These are phyloP conservation scores for Calonectria pseudoreteaudii DNA, from an alignment of 2,329 filamentous ascomycete species.

Conservation along the genomic window DNA sequence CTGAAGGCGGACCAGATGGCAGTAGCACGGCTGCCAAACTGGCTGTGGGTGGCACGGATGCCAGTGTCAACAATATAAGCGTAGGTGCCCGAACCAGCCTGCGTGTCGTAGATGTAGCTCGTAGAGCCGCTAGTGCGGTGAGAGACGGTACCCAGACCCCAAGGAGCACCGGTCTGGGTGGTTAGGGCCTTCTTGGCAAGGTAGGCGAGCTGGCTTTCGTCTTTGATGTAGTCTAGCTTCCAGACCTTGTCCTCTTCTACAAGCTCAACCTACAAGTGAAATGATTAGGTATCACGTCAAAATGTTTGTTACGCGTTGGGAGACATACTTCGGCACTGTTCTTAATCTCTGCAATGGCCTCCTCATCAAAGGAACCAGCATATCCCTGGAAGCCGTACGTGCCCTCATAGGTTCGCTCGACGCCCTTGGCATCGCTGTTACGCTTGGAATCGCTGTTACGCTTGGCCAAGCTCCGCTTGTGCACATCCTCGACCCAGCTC, in stretches of 20 bases:
- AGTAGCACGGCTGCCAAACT: conserved; percentile 66
- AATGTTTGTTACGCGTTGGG: fast-evolving
- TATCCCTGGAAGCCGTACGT: conserved; percentile 54
- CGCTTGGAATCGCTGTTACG: conserved; percentile 56
- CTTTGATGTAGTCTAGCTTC: conserved; percentile 41
- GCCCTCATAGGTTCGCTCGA: conserved; percentile 47
- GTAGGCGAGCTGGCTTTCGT: conserved; percentile 1
- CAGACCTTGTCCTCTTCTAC: conserved; percentile 48
- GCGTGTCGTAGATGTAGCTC: conserved; percentile 63
- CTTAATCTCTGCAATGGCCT: conserved; percentile 55
- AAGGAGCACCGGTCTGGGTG: conserved; percentile 46
- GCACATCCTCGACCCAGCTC: conserved; percentile 61
- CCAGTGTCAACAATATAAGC: conserved; percentile 74
- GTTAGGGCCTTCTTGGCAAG: conserved; percentile 43
- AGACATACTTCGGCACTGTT: conserved; percentile 55
- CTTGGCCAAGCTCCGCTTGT: conserved; percentile 65
- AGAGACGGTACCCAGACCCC: conserved; percentile 50
- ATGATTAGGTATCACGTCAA: conserved; percentile 5
- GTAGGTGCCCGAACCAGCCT: conserved; percentile 60
- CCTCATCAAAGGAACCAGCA: conserved; percentile 55
- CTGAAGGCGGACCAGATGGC: conserved; percentile 41
- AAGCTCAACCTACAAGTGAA: conserved; percentile 37
- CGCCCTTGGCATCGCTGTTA: conserved; percentile 48
- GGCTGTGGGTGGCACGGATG: conserved; percentile 63
- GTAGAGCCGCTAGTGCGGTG: conserved; percentile 41